A percentile compares a stretch with the other conserved stretches of the same genome.
These are phyloP conservation scores for Tetrapisispora nanseiensis DNA, from an alignment of 805 yeast species.

Conservation along the genomic window DNA sequence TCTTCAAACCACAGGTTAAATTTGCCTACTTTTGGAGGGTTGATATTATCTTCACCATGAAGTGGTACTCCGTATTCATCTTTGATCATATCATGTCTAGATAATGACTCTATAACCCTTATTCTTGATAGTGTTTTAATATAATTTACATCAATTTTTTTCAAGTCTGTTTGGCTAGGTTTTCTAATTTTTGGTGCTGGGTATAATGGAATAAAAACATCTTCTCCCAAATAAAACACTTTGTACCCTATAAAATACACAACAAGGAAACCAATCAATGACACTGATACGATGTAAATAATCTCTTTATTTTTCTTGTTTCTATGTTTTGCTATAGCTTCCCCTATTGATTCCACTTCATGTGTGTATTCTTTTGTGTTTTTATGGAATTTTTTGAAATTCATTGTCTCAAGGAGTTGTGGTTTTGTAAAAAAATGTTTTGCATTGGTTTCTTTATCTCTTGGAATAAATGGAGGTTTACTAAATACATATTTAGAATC, in stretches of 20 bases:
- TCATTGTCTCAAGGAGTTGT: background rate
- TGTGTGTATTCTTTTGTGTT: background rate
- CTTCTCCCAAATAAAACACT: constrained; percentile 19
- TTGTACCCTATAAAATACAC: constrained; percentile 24
- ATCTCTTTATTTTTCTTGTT: constrained; percentile 11
- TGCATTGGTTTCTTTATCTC: constrained; percentile 3
- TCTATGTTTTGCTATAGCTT: constrained; percentile 16
- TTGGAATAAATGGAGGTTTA: constrained; percentile 8
- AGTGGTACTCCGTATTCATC: constrained; percentile 27
- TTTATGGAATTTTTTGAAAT: background rate
- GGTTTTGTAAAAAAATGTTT: constrained; percentile 23
- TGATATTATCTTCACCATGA: constrained; percentile 10
- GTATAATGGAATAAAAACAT: constrained; percentile 19
- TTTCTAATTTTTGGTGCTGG: constrained; percentile 20
- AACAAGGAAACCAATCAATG: constrained; percentile 14
- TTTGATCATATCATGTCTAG: constrained; percentile 25
- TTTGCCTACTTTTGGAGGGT: constrained; percentile 14
- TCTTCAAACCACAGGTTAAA: constrained; percentile 28
- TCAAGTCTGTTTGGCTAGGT: constrained; percentile 16
- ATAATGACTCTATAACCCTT: constrained; percentile 17
- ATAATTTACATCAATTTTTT: constrained; percentile 13
- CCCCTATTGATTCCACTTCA: constrained; percentile 9
- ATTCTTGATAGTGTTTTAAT: constrained; percentile 15
- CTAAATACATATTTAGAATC: constrained; percentile 14
- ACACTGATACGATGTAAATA: constrained; percentile 8